These are phyloP conservation scores for Aeminium ludgeri DNA, from an alignment of 495 filamentous ascomycete genomes.

Conservation along the genomic window DNA sequence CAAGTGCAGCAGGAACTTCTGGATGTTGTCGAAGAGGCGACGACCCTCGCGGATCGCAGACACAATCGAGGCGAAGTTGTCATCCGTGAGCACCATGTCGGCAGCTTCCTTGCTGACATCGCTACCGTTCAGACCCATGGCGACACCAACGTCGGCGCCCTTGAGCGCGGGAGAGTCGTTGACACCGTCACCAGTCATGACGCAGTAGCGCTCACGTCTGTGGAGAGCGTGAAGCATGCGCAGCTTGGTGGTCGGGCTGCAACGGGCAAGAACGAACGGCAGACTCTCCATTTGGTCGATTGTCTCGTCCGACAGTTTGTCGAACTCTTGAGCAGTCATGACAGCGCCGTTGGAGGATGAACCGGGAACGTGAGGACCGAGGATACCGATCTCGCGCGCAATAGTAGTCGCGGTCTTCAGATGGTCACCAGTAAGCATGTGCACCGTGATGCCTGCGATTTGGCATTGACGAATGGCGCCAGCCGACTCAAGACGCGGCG, in stretches of 20 bases:
- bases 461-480: constrained; percentile 37
- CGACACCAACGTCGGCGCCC: constrained; percentile 66
- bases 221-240: constrained; percentile 63
- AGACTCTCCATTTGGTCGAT: constrained; percentile 57
- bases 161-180: constrained; percentile 77
- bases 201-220: constrained; percentile 43
- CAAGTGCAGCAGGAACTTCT: constrained; percentile 61
- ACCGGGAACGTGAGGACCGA: constrained; percentile 16
- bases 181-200: constrained; percentile 74
- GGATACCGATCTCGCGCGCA: constrained; percentile 38
- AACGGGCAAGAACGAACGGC: constrained; percentile 52
- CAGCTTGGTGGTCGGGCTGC: constrained; percentile 55
- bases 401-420: constrained; percentile 41
- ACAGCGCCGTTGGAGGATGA: constrained; percentile 31
- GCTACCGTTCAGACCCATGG: constrained; percentile 56
- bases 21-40: constrained; percentile 63
- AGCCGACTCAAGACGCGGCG: constrained; percentile 47
- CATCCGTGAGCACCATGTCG: constrained; percentile 60
- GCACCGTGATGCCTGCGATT: constrained; percentile 37
- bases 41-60: constrained; percentile 56
- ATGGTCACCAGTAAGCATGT: constrained; percentile 49
- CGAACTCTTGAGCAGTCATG: constrained; percentile 52
- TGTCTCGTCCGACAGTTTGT: constrained; percentile 35
- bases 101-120: constrained; percentile 75
- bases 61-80: constrained; percentile 70